Evolutionary conservation across 441 rosid genomes (phyloP).

Genomic region (Euphorbia corollata): DNA sequence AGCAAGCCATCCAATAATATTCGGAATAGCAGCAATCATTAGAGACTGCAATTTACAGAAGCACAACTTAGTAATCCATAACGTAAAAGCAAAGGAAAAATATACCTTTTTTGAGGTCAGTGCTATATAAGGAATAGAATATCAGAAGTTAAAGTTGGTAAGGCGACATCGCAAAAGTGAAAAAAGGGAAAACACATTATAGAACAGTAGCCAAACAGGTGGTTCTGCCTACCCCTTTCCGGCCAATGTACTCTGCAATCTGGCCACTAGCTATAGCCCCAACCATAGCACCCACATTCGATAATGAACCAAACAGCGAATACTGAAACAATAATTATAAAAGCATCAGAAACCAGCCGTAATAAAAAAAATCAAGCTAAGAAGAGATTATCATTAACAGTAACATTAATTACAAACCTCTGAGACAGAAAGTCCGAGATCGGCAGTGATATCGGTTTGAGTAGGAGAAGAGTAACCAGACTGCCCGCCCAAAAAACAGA

Average conservation of each 20-base stretch:
- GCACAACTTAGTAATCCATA: background rate
- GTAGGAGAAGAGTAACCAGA: slow-evolving; percentile 86
- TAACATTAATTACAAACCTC: slow-evolving; percentile 40
- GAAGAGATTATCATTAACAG: slow-evolving; percentile 4
- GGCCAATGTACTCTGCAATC: slow-evolving; percentile 74
- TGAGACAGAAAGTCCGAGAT: slow-evolving; percentile 61
- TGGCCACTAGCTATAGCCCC: slow-evolving; percentile 93
- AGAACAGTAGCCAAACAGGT: too few species aligned
- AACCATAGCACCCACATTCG: slow-evolving; percentile 93
- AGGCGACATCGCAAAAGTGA: too few species aligned
- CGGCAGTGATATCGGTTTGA: slow-evolving; percentile 51
- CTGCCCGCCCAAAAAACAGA: slow-evolving; percentile 21
- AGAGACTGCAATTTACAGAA: slow-evolving; percentile 12
- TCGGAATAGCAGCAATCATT: slow-evolving; percentile 93
- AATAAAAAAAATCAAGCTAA: slow-evolving; percentile 11
- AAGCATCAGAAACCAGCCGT: slow-evolving; percentile 14
- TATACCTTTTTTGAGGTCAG: too few species aligned
- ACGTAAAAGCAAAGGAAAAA: background rate
- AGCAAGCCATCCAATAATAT: slow-evolving; percentile 90
- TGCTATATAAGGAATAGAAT: too few species aligned
- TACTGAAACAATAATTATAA: slow-evolving; percentile 36
- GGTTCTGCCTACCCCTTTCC: slow-evolving; percentile 62
- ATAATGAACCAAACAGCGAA: slow-evolving; percentile 72
- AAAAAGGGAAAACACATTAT: too few species aligned
- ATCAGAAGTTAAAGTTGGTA: too few species aligned